These are phyloP conservation scores for Dispira parvispora DNA, from an alignment of 192 early-diverging fungal genomes.

Conservation along the genomic window DNA sequence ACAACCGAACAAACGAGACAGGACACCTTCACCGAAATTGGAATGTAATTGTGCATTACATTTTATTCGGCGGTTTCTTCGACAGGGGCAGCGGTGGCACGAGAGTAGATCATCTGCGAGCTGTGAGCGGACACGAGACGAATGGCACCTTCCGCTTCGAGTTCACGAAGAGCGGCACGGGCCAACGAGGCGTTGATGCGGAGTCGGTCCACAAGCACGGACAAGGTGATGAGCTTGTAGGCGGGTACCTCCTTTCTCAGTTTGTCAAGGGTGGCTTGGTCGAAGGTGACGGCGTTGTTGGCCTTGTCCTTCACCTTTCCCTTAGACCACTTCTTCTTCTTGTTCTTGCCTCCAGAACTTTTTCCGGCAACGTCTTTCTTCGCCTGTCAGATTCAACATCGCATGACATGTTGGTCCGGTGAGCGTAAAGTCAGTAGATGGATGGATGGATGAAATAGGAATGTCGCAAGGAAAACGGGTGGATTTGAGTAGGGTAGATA, in stretches of 20 bases:
- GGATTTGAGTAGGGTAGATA: too few relatives aligned
- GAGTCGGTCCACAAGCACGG: slow-evolving; percentile 96
- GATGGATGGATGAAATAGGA: too few relatives aligned
- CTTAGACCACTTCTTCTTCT: slow-evolving; percentile 98
- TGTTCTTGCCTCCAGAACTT: slow-evolving; percentile 10
- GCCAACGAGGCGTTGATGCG: slow-evolving; percentile 95
- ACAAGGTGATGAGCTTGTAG: slow-evolving; percentile 98
- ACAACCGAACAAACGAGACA: too few relatives aligned
- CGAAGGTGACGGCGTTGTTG: slow-evolving; percentile 97
- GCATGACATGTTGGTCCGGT: too few relatives aligned
- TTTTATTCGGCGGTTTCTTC: background rate
- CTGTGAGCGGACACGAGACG: slow-evolving; percentile 78
- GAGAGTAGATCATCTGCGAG: slow-evolving; percentile 73
- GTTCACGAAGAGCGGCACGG: slow-evolving; percentile 83
- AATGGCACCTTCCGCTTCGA: slow-evolving; percentile 84
- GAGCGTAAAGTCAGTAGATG: too few relatives aligned
- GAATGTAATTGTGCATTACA: background rate
- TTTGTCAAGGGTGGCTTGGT: slow-evolving; percentile 95
- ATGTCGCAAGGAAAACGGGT: too few relatives aligned
- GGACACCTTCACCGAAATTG: background rate
- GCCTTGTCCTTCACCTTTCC: slow-evolving; percentile 99
- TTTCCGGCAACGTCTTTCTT: slow-evolving; percentile 3
- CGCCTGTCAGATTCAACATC: background rate
- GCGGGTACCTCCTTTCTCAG: slow-evolving; percentile 99
- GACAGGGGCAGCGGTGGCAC: slow-evolving; percentile 23